Percentiles rank a stretch among this genome's conserved stretches.
Evolutionary conservation across 495 filamentous ascomycete genomes (phyloP).

Genomic region (Daldinia concentrica): DNA sequence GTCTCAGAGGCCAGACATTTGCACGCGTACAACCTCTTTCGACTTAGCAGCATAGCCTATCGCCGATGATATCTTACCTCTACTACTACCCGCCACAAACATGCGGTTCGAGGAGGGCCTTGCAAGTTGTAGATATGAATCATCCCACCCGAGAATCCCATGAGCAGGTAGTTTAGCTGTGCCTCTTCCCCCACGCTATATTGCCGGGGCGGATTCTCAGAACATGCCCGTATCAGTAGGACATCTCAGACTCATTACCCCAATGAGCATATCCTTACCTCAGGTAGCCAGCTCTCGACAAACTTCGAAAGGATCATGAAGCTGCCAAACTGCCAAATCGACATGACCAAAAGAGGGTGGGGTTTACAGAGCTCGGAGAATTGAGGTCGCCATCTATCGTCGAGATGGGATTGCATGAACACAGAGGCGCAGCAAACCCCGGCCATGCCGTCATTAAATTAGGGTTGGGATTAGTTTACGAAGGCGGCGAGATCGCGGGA

Average conservation of each 20-base stretch:
- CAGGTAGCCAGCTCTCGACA: not conserved
- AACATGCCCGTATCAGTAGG: not conserved
- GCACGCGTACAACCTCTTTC: constrained; percentile 15
- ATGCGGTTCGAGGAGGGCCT: constrained; percentile 13
- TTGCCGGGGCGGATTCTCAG: constrained; percentile 29
- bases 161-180: constrained; percentile 6
- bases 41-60: constrained; percentile 10
- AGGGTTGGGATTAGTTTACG: constrained; percentile 29
- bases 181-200: constrained; percentile 24
- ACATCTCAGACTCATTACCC: constrained; percentile 7
- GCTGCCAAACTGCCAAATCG: not conserved
- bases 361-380: constrained; percentile 27
- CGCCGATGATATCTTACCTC: constrained; percentile 1
- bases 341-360: constrained; percentile 18
- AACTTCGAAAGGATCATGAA: constrained; percentile 13
- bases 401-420: constrained; percentile 31
- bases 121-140: constrained; percentile 18
- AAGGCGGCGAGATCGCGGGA: constrained; percentile 35
- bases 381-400: constrained; percentile 28
- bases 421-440: constrained; percentile 35
- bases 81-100: constrained; percentile 17
- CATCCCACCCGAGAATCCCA: constrained; percentile 12
- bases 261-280: constrained; percentile 5
- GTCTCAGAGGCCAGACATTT: constrained; percentile 25
- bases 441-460: constrained; percentile 25